Conservation (phyloP, 2,329 filamentous ascomycete genomes). For the Ramularia collo-cygni region DNA sequence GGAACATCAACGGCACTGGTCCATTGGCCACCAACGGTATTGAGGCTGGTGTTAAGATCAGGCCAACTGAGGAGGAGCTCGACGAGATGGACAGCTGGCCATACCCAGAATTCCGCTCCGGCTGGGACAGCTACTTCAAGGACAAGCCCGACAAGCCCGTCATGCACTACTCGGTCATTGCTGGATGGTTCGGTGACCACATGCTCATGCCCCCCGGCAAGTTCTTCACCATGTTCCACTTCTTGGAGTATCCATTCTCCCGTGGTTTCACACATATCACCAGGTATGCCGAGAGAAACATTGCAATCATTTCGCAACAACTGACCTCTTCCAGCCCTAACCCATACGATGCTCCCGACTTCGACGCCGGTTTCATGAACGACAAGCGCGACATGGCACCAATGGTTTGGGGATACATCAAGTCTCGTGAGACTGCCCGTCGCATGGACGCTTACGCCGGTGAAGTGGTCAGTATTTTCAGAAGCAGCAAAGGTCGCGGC, state of each 20-base stretch:
- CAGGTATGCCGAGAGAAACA: constrained; percentile 26
- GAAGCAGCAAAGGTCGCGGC: background rate
- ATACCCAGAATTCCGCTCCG: constrained; percentile 63
- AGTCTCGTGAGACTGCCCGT: constrained; percentile 70
- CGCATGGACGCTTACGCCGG: constrained; percentile 73
- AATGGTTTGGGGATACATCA: constrained; percentile 80
- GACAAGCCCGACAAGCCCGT: constrained; percentile 79
- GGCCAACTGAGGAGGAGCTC: constrained; percentile 62
- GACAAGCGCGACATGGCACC: constrained; percentile 78
- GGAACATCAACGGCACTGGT: constrained; percentile 72
- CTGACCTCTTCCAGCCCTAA: constrained; percentile 13
- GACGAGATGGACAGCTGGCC: constrained; percentile 65
- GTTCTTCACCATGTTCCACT: constrained; percentile 80
- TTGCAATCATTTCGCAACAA: no score
- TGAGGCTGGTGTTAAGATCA: constrained; percentile 71
- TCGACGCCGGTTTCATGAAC: constrained; percentile 69
- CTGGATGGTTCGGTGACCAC: constrained; percentile 50
- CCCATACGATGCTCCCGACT: constrained; percentile 65
- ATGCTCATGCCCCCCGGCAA: constrained; percentile 64
- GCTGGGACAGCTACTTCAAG: constrained; percentile 79
- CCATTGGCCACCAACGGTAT: constrained; percentile 73
- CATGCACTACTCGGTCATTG: constrained; percentile 76
- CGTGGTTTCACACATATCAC: constrained; percentile 65
- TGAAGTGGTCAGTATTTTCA: constrained; percentile 45
- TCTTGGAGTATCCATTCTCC: constrained; percentile 71